Percentiles rank a stretch among this genome's conserved stretches.
Conservation (phyloP, 2,329 filamentous ascomycete genomes). For the Colletotrichum noveboracense region DNA sequence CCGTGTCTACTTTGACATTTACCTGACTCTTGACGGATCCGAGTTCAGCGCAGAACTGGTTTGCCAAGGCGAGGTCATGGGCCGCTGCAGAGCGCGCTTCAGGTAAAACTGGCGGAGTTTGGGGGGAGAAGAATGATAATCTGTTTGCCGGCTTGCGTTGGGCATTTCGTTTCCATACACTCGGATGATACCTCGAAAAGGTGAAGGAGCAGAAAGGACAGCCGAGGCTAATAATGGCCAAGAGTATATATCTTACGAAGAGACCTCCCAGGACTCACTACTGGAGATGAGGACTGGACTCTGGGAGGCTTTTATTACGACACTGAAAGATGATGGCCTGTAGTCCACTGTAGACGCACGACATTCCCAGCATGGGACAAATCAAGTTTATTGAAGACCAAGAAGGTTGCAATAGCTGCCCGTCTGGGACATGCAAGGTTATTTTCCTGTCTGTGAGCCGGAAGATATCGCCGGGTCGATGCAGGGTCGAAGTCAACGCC, state of each 20-base stretch:
- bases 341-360: conserved; percentile 18
- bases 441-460: background rate
- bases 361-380: conserved; percentile 18
- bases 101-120: conserved; percentile 47
- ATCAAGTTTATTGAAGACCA: conserved; percentile 8
- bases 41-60: conserved; percentile 98
- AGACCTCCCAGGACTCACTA: conserved; percentile 11
- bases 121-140: conserved; percentile 5
- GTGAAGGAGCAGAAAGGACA: conserved; percentile 12
- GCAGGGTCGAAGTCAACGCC: background rate
- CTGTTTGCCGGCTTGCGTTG: conserved; percentile 4
- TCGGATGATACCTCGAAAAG: conserved; percentile 26
- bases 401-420: background rate
- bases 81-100: conserved; percentile 91
- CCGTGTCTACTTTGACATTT: conserved; percentile 79
- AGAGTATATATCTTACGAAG: conserved; percentile 21
- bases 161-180: conserved; percentile 22
- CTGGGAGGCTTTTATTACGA: conserved; percentile 16
- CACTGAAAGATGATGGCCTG: conserved; percentile 15
- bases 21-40: conserved; percentile 93
- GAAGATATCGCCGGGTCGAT: background rate
- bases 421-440: background rate
- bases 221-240: conserved; percentile 19
- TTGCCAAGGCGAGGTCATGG: conserved; percentile 99
- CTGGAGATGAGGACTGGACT: conserved; percentile 11